These are phyloP conservation scores for Pichia heedii DNA, from an alignment of 805 yeast genomes.

Conservation along the genomic window DNA sequence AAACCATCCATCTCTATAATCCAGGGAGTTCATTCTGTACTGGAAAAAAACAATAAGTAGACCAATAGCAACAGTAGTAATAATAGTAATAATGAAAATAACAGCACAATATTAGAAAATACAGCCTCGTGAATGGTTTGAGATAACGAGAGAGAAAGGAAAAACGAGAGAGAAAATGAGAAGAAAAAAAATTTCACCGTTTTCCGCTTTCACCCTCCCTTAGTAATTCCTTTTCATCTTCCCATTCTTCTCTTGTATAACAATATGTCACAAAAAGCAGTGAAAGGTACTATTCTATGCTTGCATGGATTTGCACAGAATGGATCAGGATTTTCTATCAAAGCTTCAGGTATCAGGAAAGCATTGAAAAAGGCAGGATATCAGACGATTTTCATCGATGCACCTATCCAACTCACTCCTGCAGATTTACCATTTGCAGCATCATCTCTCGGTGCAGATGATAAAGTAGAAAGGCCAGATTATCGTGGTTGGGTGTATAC, in stretches of 20 bases:
- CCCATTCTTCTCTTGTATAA: not conserved
- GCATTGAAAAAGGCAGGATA: conserved; percentile 53
- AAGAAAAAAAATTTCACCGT: not conserved
- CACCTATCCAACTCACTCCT: conserved; percentile 56
- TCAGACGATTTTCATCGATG: conserved; percentile 71
- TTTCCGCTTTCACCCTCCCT: not conserved
- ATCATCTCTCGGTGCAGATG: conserved; percentile 35
- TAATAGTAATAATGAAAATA: too few relatives aligned
- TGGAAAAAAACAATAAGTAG: too few relatives aligned
- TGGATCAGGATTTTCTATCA: conserved; percentile 74
- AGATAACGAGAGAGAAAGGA: too few relatives aligned
- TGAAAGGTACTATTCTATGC: conserved; percentile 55
- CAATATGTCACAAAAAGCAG: conserved; percentile 17
- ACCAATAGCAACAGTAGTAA: too few relatives aligned
- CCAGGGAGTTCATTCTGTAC: too few relatives aligned
- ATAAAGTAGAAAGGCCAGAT: conserved; percentile 29
- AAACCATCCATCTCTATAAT: conserved; percentile 23
- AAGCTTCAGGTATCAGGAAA: conserved; percentile 84
- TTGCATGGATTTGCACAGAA: conserved; percentile 88
- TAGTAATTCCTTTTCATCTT: not conserved
- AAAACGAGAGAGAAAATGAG: too few relatives aligned
- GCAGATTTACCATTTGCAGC: conserved; percentile 68
- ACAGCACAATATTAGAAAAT: too few relatives aligned
- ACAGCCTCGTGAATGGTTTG: too few relatives aligned
- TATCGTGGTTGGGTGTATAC: conserved; percentile 71